phyloP scores from a whole-genome alignment of 2,329 filamentous ascomycete species.

The Pseudopithomyces maydicus region DNA sequence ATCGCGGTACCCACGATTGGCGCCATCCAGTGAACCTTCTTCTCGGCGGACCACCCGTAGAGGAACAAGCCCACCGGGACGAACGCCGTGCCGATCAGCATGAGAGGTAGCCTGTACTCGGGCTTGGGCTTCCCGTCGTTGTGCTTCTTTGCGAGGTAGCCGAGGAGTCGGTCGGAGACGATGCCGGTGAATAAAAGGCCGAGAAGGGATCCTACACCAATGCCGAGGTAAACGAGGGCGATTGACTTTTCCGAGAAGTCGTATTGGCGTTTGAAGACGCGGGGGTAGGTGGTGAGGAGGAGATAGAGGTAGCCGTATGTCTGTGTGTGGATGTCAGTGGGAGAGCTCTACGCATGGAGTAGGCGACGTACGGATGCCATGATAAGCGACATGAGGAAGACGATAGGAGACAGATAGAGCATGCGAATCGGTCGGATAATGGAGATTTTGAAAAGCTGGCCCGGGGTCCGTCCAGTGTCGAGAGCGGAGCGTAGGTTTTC shows the following conservation, averaged over 20 bases:
- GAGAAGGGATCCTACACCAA: slow-evolving; percentile 18
- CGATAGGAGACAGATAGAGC: slow-evolving; percentile 25
- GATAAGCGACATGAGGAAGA: slow-evolving; percentile 17
- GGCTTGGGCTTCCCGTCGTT: slow-evolving; percentile 3
- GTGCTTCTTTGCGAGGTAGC: not conserved
- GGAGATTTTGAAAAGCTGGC: slow-evolving; percentile 3
- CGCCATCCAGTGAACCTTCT: slow-evolving; percentile 58
- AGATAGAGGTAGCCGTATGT: slow-evolving; percentile 24
- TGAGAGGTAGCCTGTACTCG: slow-evolving; percentile 6
- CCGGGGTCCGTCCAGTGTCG: not conserved
- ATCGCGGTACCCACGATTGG: slow-evolving; percentile 38
- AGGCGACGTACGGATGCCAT: not conserved
- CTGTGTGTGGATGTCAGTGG: slow-evolving; percentile 8
- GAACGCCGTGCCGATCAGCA: not conserved
- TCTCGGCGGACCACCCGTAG: slow-evolving; percentile 60
- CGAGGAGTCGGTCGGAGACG: not conserved
- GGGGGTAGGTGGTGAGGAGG: slow-evolving; percentile 23
- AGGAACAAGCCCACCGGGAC: slow-evolving; percentile 41
- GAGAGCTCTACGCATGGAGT: not conserved
- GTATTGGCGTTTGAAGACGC: slow-evolving; percentile 21
- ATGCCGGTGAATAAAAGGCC: slow-evolving; percentile 19
- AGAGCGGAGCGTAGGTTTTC: slow-evolving; percentile 33
- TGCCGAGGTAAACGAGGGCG: slow-evolving; percentile 17
- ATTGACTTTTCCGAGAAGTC: slow-evolving; percentile 12
- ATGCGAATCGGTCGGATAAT: slow-evolving; percentile 36